phyloP scores from a whole-genome alignment of 805 yeast genomes.

The Candida coquimbonensis region DNA sequence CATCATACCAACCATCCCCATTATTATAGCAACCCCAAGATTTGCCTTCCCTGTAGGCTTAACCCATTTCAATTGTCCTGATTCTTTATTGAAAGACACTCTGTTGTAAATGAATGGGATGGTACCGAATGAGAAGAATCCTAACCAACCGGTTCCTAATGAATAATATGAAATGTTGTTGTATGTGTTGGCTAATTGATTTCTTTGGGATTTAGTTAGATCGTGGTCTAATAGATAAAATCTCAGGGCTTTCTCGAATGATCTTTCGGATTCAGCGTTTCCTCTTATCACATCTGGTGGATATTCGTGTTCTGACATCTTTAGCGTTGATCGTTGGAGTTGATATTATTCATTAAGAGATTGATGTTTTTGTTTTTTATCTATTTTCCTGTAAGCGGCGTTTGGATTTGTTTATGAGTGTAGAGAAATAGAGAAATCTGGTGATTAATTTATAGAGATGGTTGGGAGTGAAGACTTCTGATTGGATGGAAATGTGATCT shows the following conservation, averaged over 20 bases:
- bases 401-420: no score
- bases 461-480: no score
- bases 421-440: no score
- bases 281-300: conserved; percentile 3
- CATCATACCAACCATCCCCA: conserved; percentile 35
- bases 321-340: background rate
- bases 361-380: no score
- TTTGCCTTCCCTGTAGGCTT: conserved; percentile 28
- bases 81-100: conserved; percentile 10
- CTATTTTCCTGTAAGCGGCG: no score
- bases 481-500: no score
- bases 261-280: conserved; percentile 11
- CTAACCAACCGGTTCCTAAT: conserved; percentile 32
- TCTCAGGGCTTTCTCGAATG: conserved; percentile 35
- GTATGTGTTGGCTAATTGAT: conserved; percentile 32
- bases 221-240: conserved; percentile 44
- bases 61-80: conserved; percentile 19
- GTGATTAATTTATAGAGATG: no score
- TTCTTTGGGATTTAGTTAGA: conserved; percentile 35
- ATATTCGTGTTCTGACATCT: background rate
- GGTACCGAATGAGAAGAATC: conserved; percentile 34
- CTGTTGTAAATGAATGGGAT: conserved; percentile 35
- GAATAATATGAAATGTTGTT: conserved; percentile 29
- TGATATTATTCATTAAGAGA: background rate
- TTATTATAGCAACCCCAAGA: conserved; percentile 33